These are phyloP conservation scores for Onygenales sp. DNA, from an alignment of 2,329 filamentous ascomycete species.

Conservation along the genomic window DNA sequence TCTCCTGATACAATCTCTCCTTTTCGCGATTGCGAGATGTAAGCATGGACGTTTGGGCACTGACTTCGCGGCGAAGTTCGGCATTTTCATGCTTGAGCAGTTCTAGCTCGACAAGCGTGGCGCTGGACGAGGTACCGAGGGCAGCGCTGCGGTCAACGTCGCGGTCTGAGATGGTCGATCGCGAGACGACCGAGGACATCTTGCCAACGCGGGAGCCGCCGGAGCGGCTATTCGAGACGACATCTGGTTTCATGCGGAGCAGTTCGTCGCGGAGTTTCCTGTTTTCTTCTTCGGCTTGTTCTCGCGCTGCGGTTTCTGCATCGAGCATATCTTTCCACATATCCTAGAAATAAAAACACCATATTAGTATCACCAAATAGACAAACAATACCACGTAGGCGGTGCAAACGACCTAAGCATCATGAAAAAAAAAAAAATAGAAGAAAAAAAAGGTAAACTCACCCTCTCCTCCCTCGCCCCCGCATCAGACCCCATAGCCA, in stretches of 20 bases:
- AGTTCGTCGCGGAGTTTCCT: slow-evolving; percentile 75
- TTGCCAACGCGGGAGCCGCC: slow-evolving; percentile 25
- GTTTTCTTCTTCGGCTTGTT: slow-evolving; percentile 86
- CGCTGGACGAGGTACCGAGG: slow-evolving; percentile 51
- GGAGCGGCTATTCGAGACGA: slow-evolving; percentile 12
- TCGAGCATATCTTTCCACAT: slow-evolving; percentile 95
- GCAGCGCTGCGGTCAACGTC: slow-evolving; percentile 31
- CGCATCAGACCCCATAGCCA: slow-evolving; percentile 38
- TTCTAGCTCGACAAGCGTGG: slow-evolving; percentile 69
- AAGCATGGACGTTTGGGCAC: slow-evolving; percentile 94
- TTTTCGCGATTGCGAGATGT: slow-evolving; percentile 93
- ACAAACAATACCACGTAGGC: not conserved
- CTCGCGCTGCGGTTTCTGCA: slow-evolving; percentile 78
- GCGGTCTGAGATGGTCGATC: slow-evolving; percentile 26
- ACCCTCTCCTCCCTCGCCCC: slow-evolving; percentile 40
- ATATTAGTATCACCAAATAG: not conserved
- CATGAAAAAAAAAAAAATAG: not conserved
- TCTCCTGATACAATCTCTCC: slow-evolving; percentile 89
- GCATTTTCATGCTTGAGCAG: slow-evolving; percentile 86
- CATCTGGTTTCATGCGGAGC: slow-evolving; percentile 48
- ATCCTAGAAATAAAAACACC: slow-evolving; percentile 43
- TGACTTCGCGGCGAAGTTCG: slow-evolving; percentile 81
- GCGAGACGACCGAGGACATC: slow-evolving; percentile 29
- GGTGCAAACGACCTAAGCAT: slow-evolving; percentile 29
- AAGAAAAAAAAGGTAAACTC: slow-evolving; percentile 15